Conservation (phyloP, 2,329 filamentous ascomycete genomes). For the Aureobasidium subglaciale region DNA sequence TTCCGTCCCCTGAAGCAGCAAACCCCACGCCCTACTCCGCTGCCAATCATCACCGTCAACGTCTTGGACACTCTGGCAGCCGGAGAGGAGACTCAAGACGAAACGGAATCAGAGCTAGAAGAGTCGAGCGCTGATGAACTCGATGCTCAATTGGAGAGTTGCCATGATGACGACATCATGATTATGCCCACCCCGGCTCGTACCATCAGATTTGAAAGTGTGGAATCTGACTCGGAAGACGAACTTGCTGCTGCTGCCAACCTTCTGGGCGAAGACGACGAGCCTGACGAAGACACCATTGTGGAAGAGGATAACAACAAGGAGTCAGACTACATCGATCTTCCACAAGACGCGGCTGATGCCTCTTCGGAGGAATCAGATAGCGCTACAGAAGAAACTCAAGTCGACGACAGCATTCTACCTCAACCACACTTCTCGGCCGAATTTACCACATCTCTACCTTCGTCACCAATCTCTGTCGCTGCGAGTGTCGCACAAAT, state of each 20-base stretch:
- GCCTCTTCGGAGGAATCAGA: slow-evolving; percentile 12
- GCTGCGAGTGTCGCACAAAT: background rate
- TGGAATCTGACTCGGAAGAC: slow-evolving; percentile 4
- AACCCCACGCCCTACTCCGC: background rate
- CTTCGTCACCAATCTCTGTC: slow-evolving; percentile 9
- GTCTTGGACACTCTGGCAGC: background rate
- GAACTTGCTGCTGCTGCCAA: background rate
- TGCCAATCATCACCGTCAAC: background rate
- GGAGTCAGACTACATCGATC: slow-evolving; percentile 10
- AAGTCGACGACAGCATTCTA: slow-evolving; percentile 9
- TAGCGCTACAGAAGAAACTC: background rate
- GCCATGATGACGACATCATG: background rate
- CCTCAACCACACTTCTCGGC: slow-evolving; percentile 13
- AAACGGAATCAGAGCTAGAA: background rate
- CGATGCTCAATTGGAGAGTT: background rate
- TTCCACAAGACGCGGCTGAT: slow-evolving; percentile 7
- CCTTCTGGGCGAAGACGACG: background rate
- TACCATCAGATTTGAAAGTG: background rate
- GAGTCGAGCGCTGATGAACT: slow-evolving; percentile 11
- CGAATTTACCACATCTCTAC: background rate
- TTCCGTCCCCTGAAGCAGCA: slow-evolving; percentile 16
- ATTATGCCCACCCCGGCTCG: slow-evolving; percentile 2
- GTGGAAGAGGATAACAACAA: background rate
- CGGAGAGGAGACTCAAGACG: background rate
- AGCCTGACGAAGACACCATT: slow-evolving; percentile 17